Percentiles rank a stretch among this genome's conserved stretches.
phyloP scores from a whole-genome alignment of 2,329 filamentous ascomycete species.

The Fusarium goolgardi region DNA sequence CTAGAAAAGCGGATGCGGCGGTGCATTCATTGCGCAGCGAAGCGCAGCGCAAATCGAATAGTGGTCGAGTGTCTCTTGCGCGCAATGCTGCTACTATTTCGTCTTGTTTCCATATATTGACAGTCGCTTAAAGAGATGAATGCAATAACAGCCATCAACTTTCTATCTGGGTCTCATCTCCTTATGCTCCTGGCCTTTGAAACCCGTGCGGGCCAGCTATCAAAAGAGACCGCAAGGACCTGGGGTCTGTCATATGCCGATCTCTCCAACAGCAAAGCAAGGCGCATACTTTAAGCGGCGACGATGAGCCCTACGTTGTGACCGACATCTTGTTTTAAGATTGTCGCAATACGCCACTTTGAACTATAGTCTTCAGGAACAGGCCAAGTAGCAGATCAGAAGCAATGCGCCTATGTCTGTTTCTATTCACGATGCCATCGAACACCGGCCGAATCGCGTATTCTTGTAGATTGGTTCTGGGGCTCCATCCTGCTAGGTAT shows the following conservation, averaged over 20 bases:
- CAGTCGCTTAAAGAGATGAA: conserved; percentile 3
- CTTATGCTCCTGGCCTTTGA: conserved; percentile 18
- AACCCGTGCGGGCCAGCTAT: conserved; percentile 35
- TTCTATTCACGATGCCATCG: background rate
- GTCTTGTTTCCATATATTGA: background rate
- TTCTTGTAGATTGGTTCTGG: conserved; percentile 19
- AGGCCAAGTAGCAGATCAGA: conserved; percentile 10
- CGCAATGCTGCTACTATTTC: conserved; percentile 19
- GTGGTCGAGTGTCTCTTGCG: conserved; percentile 20
- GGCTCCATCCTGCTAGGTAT: conserved; percentile 25
- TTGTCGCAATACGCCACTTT: conserved; percentile 34
- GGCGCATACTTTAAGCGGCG: conserved; percentile 40
- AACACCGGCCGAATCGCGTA: conserved; percentile 7
- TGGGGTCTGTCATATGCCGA: conserved; percentile 37
- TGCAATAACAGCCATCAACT: conserved; percentile 1
- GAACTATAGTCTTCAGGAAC: conserved; percentile 22
- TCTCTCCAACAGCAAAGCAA: conserved; percentile 36
- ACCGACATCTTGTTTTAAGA: conserved; percentile 25
- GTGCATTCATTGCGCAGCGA: conserved; percentile 31
- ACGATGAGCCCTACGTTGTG: conserved; percentile 35
- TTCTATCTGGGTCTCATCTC: conserved; percentile 13
- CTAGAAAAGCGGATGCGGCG: conserved; percentile 42
- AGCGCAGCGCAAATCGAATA: conserved; percentile 31
- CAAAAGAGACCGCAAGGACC: conserved; percentile 37
- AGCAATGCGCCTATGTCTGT: conserved; percentile 28